Percentiles rank a stretch among this genome's conserved stretches.
phyloP scores from a whole-genome alignment of 352 stramenopile genomes.

The Phytophthora colocasiae region DNA sequence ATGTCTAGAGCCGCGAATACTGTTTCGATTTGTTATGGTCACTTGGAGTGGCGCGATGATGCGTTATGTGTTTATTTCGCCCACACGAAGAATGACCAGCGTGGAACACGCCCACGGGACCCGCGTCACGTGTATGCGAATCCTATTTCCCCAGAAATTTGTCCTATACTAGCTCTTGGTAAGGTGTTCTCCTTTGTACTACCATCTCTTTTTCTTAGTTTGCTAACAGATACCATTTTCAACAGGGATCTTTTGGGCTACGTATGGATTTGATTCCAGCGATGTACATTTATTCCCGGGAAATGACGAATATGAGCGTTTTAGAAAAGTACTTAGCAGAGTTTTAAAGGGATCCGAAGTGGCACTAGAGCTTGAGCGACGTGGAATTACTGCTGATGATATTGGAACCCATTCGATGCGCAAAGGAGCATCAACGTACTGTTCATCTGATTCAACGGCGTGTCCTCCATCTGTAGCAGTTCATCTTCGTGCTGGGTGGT shows the following conservation, averaged over 20 bases:
- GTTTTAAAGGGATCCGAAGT: neutral
- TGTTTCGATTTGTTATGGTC: too few relatives aligned
- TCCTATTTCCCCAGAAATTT: too few relatives aligned
- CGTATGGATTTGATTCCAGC: neutral
- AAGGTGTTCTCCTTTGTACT: neutral
- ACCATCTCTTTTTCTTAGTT: too few relatives aligned
- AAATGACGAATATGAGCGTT: constrained; percentile 3
- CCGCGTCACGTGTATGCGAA: too few relatives aligned
- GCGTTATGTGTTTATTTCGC: too few relatives aligned
- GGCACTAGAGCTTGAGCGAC: neutral
- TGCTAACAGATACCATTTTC: too few relatives aligned
- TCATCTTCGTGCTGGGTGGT: constrained; percentile 8
- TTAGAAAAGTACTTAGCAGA: neutral
- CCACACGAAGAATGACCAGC: too few relatives aligned
- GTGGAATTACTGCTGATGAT: constrained; percentile 6
- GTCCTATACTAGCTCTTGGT: constrained; percentile 28
- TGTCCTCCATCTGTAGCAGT: constrained; percentile 7
- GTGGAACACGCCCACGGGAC: too few relatives aligned
- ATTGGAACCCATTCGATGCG: constrained; percentile 29
- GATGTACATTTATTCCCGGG: neutral
- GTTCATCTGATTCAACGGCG: constrained; percentile 8
- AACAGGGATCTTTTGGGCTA: neutral
- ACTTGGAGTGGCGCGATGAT: too few relatives aligned
- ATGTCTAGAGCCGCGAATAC: too few relatives aligned
- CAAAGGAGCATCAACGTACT: constrained; percentile 20